phyloP scores from a whole-genome alignment of 129 eudicot species.

The Flaveria robusta region DNA sequence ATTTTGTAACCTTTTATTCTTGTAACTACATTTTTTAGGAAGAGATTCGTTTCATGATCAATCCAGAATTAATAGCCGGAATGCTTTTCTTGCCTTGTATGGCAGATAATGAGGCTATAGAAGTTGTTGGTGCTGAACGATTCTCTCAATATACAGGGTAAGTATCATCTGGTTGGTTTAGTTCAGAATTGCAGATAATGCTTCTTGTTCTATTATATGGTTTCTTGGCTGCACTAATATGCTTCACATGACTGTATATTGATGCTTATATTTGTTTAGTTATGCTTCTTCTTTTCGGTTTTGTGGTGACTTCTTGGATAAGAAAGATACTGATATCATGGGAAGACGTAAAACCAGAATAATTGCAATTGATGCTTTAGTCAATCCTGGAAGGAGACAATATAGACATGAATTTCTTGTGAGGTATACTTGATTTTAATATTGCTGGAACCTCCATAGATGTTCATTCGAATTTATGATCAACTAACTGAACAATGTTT shows the following conservation, averaged over 20 bases:
- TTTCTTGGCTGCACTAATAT: slow-evolving; percentile 13
- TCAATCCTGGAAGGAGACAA: slow-evolving; percentile 72
- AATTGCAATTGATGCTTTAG: slow-evolving; percentile 83
- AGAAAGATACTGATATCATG: slow-evolving; percentile 51
- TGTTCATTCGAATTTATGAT: not conserved
- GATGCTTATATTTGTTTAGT: slow-evolving; percentile 34
- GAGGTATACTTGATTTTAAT: slow-evolving; percentile 36
- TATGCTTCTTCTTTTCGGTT: slow-evolving; percentile 88
- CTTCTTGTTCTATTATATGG: not conserved
- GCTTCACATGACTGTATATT: not conserved
- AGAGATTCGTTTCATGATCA: slow-evolving; percentile 97
- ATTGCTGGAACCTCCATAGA: slow-evolving; percentile 5
- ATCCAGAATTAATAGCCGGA: slow-evolving; percentile 86
- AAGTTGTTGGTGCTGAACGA: slow-evolving; percentile 83
- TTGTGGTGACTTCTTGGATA: slow-evolving; percentile 63
- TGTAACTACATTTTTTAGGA: slow-evolving; percentile 48
- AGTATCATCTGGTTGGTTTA: slow-evolving; percentile 31
- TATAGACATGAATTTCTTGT: slow-evolving; percentile 53
- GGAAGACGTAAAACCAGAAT: slow-evolving; percentile 86
- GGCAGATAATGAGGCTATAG: slow-evolving; percentile 94
- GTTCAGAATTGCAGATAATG: not conserved
- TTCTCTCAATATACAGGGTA: slow-evolving; percentile 84
- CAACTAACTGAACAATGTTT: slow-evolving; percentile 4
- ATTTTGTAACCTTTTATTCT: not conserved
- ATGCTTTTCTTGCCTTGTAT: slow-evolving; percentile 92